Evolutionary conservation across 306 rosid genomes (phyloP), one percentile per base, ranked within the genome.

Genomic region (Gillenia trifoliata): DNA sequence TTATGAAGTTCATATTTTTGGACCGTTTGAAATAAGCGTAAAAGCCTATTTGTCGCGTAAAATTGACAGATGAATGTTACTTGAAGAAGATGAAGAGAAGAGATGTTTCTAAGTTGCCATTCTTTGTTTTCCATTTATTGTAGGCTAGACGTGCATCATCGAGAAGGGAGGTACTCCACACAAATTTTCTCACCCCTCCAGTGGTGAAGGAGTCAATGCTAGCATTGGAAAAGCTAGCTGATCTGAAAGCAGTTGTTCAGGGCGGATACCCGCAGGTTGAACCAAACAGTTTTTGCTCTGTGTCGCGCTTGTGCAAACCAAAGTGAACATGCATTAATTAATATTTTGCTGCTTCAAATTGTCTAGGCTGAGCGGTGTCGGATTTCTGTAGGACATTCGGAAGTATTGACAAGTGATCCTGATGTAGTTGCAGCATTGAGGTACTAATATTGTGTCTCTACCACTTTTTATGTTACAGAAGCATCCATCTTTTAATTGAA

Each of bases 181-280:
- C 98, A 6, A 85, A 91, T 83, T 93, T 93, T 83, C 91, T 91
- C 52, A 91, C 90, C 30, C 98, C 98, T 73, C 97, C 98, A 23
- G 93, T 89, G 86, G 30, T 88, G 76, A 89, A 86, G 85, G 97
- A 89, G 84, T 89, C 97, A n/a, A n/a, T n/a, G n/a, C n/a, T n/a
- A n/a, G n/a, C n/a, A n/a, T n/a, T n/a, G n/a, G n/a, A n/a, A n/a
- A 93, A 89, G 71, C 76, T 93, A 77, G 90, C 97, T 19, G 91
- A 88, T 17, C 77, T 91, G 78, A 87, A 88, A 84, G 93, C 97
- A 70, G 75, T 89, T 75, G 80, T 88, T 73, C 98, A 93, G 81
- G n/a, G n/a, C n/a, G n/a, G n/a, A n/a, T n/a, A n/a, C n/a, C n/a
- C n/a, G n/a, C n/a, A n/a, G n/a, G n/a, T n/a, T n/a, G n/a, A n/a